Conservation (phyloP, 768 basidiomycete genomes). For the Piloderma croceum region DNA sequence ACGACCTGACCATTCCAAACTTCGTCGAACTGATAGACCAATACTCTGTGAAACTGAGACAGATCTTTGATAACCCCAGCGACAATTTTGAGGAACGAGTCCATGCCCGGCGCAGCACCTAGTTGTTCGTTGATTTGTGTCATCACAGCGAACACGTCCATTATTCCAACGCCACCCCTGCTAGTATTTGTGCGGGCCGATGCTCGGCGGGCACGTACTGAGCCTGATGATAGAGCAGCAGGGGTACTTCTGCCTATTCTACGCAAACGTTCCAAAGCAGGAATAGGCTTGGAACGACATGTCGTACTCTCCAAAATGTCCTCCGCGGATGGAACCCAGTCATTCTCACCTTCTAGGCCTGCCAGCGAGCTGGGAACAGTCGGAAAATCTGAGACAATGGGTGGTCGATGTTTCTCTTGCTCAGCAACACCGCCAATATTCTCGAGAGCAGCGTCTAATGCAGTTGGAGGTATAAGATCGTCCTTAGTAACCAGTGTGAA, state of each 20-base stretch:
- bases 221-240: too few relatives aligned
- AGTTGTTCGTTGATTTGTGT: constrained; percentile 80
- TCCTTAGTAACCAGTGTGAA: too few relatives aligned
- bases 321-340: constrained; percentile 46
- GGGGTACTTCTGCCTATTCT: constrained; percentile 20
- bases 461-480: too few relatives aligned
- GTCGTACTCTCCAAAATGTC: constrained; percentile 71
- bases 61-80: constrained; percentile 74
- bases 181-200: too few relatives aligned
- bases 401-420: too few relatives aligned
- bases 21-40: constrained; percentile 82
- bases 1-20: constrained; percentile 75
- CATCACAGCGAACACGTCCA: constrained; percentile 77
- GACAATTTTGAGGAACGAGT: constrained; percentile 64
- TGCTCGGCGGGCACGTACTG: too few relatives aligned
- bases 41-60: constrained; percentile 74
- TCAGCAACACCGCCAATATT: too few relatives aligned
- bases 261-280: constrained; percentile 64
- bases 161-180: constrained; percentile 53
- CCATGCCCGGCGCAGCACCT: constrained; percentile 56
- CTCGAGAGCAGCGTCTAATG: too few relatives aligned
- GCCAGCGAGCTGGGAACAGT: constrained; percentile 5
- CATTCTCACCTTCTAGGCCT: constrained; percentile 19
- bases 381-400: too few relatives aligned
- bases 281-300: constrained; percentile 58